A percentile compares a stretch with the other conserved stretches of the same genome.
phyloP scores from a whole-genome alignment of 495 filamentous ascomycete genomes.

The Copromyces sp. region DNA sequence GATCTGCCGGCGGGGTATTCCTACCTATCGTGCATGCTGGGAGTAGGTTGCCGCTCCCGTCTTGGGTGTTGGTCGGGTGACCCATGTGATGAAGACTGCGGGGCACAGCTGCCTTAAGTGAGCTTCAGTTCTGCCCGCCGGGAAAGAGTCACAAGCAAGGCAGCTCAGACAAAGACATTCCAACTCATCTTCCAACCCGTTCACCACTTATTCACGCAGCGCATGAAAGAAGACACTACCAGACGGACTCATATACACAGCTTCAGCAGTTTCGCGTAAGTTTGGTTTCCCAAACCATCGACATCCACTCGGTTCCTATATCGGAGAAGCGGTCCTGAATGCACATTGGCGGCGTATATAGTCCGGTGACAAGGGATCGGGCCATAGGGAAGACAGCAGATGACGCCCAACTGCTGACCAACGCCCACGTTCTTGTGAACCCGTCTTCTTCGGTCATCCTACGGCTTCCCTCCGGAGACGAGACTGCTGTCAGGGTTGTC shows the following conservation, averaged over 20 bases:
- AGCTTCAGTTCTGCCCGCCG: not conserved
- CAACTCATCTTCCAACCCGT: not conserved
- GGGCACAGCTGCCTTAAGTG: not conserved
- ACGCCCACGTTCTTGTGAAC: not conserved
- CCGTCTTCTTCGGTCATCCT: not conserved
- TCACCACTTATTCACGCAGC: not conserved
- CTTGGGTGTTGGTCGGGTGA: not conserved
- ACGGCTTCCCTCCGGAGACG: not conserved
- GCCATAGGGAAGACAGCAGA: constrained; percentile 1
- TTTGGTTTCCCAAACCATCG: not conserved
- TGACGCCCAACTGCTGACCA: constrained; percentile 7
- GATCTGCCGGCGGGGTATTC: not conserved
- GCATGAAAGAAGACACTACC: not conserved
- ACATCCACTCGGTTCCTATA: not conserved
- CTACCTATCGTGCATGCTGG: not conserved
- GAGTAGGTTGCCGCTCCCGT: not conserved
- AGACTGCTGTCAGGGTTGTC: not conserved
- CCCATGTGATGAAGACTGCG: not conserved
- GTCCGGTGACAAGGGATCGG: constrained; percentile 7
- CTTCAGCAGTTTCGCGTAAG: not conserved
- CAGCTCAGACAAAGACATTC: not conserved
- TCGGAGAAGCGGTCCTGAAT: not conserved
- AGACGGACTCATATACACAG: not conserved
- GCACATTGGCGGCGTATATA: not conserved
- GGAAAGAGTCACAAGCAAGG: not conserved